These are phyloP conservation scores for Fragaria ananassa DNA, from an alignment of 306 rosid genomes.

Conservation along the genomic window DNA sequence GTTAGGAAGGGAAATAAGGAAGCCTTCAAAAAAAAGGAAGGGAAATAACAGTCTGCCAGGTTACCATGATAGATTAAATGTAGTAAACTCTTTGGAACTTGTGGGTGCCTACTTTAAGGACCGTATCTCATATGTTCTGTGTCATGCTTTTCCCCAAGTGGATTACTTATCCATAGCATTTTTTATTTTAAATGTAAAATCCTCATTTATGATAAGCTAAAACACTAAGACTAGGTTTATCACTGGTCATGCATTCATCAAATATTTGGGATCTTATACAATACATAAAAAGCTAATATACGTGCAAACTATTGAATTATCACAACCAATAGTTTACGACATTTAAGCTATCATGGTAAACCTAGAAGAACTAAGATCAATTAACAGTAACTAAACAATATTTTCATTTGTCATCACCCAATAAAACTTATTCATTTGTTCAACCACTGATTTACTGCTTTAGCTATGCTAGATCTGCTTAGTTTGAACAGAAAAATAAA, in stretches of 20 bases:
- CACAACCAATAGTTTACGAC: background rate
- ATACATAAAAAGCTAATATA: background rate
- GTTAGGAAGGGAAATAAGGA: background rate
- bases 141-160: background rate
- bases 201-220: background rate
- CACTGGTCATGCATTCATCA: background rate
- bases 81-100: no score
- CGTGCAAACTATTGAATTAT: background rate
- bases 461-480: background rate
- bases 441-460: background rate
- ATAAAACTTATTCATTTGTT: background rate
- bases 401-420: background rate
- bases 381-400: background rate
- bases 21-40: no score
- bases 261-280: background rate
- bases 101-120: background rate
- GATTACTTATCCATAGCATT: background rate
- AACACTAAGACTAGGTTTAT: background rate
- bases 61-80: no score
- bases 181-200: background rate
- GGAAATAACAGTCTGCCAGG: background rate
- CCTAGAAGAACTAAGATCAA: background rate
- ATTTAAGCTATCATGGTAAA: background rate
- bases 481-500: background rate
- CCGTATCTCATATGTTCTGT: background rate